phyloP scores from a whole-genome alignment of 2,329 filamentous ascomycete genomes.

The Aspergillus intermedius region DNA sequence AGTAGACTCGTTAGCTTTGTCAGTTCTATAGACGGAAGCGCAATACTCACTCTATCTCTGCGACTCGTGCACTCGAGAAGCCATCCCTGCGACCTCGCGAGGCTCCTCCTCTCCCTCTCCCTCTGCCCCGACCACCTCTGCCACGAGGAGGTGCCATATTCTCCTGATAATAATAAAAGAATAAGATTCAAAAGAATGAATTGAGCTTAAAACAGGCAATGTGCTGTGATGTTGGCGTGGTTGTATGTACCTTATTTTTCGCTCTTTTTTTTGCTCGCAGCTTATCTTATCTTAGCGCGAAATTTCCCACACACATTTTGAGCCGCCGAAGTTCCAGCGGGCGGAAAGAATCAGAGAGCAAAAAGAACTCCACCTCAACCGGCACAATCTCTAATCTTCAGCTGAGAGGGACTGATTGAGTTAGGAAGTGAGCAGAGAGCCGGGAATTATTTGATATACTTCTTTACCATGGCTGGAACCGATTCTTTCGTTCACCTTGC shows the following conservation, averaged over 20 bases:
- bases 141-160: slow-evolving; percentile 26
- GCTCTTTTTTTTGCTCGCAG: slow-evolving; percentile 11
- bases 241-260: background rate
- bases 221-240: background rate
- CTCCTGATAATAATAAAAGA: background rate
- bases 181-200: background rate
- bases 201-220: background rate
- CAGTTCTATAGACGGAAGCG: background rate
- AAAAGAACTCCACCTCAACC: slow-evolving; percentile 26
- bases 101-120: slow-evolving; percentile 26
- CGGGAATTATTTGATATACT: slow-evolving; percentile 9
- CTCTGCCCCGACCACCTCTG: slow-evolving; percentile 21
- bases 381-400: slow-evolving; percentile 13
- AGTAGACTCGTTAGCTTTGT: slow-evolving; percentile 7
- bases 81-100: slow-evolving; percentile 23
- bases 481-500: slow-evolving; percentile 92
- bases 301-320: slow-evolving; percentile 42
- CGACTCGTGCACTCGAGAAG: slow-evolving; percentile 34
- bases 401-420: background rate
- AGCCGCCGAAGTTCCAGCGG: slow-evolving; percentile 20
- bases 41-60: slow-evolving; percentile 31
- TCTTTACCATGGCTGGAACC: slow-evolving; percentile 67
- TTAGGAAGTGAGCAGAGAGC: slow-evolving; percentile 4
- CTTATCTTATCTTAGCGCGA: slow-evolving; percentile 46
- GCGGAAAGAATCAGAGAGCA: slow-evolving; percentile 25